Evolutionary conservation across 805 yeast species (phyloP), one percentile per base, ranked within the genome.

Genomic region (Starmera quercuum): DNA sequence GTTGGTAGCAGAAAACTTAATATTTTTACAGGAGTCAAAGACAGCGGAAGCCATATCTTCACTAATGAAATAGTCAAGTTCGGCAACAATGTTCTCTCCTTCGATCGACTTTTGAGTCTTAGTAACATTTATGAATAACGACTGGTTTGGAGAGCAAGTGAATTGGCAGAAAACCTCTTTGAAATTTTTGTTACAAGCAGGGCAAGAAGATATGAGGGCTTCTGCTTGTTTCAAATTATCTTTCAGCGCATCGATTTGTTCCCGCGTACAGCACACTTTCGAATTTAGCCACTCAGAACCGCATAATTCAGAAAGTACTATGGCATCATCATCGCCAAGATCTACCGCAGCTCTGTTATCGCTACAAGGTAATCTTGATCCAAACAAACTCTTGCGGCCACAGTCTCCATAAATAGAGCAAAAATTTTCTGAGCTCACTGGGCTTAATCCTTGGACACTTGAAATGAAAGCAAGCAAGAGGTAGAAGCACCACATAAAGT

Each of bases 1-100:
- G 56, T 88, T 90, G 3, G 97, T 87, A 7, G 96, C 95, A 4
- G 90, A 77, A 55, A 92, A 88, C 59, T 90, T 87, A 53, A 90
- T 81, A 41, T 79, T 76, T 46, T 83, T 83, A 61, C 98, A 90
- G 2, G 95, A 84, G 36, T 87, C 82, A 52, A 64, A 90, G 47
- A 90, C 75, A 2, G 49, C 63, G 0, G 65, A 47, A 1, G 95
- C 95, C 64, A 75, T 74, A 2, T 47, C 47, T 1, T 72, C 64
- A 37, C 73, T 74, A 5, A 85, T 73, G 46, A 51, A 78, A 45
- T 76, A 77, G 29, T 77, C 73, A 30, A 87, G 58, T 51, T 82
- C 95, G 1, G 79, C 68, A 1, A 87, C 95, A 5, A 85, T 71
- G 0, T 65, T 71, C 28, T 64, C 51, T 11, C 75, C 75, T 2